These are phyloP conservation scores for Senecio squalidus DNA, from an alignment of 140 eudicot genomes.

Conservation along the genomic window DNA sequence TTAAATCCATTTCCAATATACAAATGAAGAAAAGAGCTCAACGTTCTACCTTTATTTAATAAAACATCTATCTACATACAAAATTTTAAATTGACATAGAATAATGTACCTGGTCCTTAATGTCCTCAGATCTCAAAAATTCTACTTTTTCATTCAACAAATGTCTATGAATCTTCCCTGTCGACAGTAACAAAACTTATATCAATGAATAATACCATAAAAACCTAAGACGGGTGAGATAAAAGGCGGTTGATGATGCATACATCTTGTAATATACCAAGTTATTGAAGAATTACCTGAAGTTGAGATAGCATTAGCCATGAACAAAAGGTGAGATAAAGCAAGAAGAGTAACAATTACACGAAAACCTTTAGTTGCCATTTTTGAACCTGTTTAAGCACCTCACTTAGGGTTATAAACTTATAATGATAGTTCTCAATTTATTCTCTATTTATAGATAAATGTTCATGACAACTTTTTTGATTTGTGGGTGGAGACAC, in stretches of 20 bases:
- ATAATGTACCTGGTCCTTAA: slow-evolving; percentile 31
- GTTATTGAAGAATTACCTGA: slow-evolving; percentile 18
- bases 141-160: slow-evolving; percentile 29
- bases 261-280: not conserved
- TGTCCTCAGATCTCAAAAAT: slow-evolving; percentile 16
- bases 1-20: slow-evolving; percentile 19
- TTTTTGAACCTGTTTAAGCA: slow-evolving; percentile 26
- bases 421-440: not conserved
- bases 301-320: slow-evolving; percentile 21
- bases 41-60: not conserved
- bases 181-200: not conserved
- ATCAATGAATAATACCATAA: not conserved
- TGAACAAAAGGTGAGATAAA: slow-evolving; percentile 32
- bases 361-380: slow-evolving; percentile 39
- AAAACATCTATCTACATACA: not conserved
- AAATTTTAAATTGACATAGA: slow-evolving; percentile 3
- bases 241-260: slow-evolving; percentile 1
- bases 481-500: slow-evolving; percentile 42
- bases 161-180: slow-evolving; percentile 28
- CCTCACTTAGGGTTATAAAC: slow-evolving; percentile 18
- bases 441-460: slow-evolving; percentile 39
- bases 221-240: not conserved
- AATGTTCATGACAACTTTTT: slow-evolving; percentile 15
- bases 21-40: not conserved
- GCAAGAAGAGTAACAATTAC: slow-evolving; percentile 41